Evolutionary conservation across 75 land plant species (phyloP), one percentile per base, ranked within the genome.

Genomic region (Pinus tabuliformis): DNA sequence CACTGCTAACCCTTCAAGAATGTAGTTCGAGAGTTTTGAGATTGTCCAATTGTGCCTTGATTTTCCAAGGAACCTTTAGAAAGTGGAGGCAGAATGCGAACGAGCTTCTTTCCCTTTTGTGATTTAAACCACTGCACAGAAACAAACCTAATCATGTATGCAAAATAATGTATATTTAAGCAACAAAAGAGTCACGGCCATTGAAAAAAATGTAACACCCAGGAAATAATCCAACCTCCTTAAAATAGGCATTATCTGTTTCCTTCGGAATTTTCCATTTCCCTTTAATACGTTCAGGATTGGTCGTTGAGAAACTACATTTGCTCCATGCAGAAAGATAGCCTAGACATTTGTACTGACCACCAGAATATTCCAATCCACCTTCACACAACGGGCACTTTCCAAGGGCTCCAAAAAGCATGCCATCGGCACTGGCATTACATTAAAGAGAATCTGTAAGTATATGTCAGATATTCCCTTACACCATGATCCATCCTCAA

Each of bases 321-420:
- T 92, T 97, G 79, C 98, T 92, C 99, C 99, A 97, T 59, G 84
- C 99, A 16, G 99, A 85, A 18, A 89, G 62, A 77, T 85, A 91
- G 1, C 95, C 99, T 76, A 76, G 81, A 75, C 99, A 97, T 22
- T 86, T 76, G 57, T 97, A 97, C 72, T 75, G 70, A 42, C 99
- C 99, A 52, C 86, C 85, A 73, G 89, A 85, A 66, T 90, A 94
- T 73, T 76, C 80, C 61, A 94, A 81, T 58, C 76, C 78, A 73
- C 95, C 88, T 73, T 75, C 82, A 88, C 99, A 97, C 15, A 89
- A 6, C 3, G 93, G 93, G 64, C 99, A 97, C 36, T 49, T 78
- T 42, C 68, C 81, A 64, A 97, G 90, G 62, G 93, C 86, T 75
- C 99, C 99, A 92, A 97, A 97, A 62, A 94, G 88, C 99, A 97